A percentile compares a stretch with the other conserved stretches of the same genome.
phyloP scores from a whole-genome alignment of 805 yeast species.

The Priceomyces medius region DNA sequence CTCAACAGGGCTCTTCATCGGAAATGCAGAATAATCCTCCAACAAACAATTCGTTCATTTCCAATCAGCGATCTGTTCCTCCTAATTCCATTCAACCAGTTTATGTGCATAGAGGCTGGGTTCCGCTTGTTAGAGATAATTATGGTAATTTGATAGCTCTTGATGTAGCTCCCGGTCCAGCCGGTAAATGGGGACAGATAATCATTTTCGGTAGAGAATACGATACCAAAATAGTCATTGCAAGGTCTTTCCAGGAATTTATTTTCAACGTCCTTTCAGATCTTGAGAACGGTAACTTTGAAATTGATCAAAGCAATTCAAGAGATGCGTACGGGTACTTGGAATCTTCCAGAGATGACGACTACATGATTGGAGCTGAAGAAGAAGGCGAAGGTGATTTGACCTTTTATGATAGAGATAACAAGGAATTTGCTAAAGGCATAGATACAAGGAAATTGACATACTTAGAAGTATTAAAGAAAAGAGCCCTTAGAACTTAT shows the following conservation, averaged over 20 bases:
- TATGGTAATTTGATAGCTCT: constrained; percentile 45
- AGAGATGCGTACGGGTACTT: constrained; percentile 36
- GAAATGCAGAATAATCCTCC: constrained; percentile 13
- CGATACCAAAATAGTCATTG: constrained; percentile 43
- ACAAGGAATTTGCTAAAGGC: constrained; percentile 33
- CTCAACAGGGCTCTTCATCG: constrained; percentile 15
- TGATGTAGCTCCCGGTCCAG: constrained; percentile 41
- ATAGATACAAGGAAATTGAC: constrained; percentile 28
- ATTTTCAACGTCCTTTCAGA: constrained; percentile 37
- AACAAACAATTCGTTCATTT: constrained; percentile 23
- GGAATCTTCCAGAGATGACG: constrained; percentile 38
- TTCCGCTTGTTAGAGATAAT: constrained; percentile 40
- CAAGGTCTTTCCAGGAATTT: constrained; percentile 38
- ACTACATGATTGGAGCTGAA: constrained; percentile 44
- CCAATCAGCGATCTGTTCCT: constrained; percentile 38
- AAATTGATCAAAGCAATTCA: constrained; percentile 35
- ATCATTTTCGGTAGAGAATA: constrained; percentile 45
- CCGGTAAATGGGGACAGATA: constrained; percentile 42
- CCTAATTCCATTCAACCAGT: constrained; percentile 37
- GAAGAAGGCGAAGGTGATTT: constrained; percentile 47
- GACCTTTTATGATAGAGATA: constrained; percentile 34
- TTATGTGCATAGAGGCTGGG: constrained; percentile 41
- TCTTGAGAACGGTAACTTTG: constrained; percentile 42
- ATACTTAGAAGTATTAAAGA: constrained; percentile 43
- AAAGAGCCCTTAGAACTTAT: constrained; percentile 39